Percentiles rank a stretch among this genome's conserved stretches.
These are phyloP conservation scores for Venturia effusa DNA, from an alignment of 2,329 filamentous ascomycete genomes.

Conservation along the genomic window DNA sequence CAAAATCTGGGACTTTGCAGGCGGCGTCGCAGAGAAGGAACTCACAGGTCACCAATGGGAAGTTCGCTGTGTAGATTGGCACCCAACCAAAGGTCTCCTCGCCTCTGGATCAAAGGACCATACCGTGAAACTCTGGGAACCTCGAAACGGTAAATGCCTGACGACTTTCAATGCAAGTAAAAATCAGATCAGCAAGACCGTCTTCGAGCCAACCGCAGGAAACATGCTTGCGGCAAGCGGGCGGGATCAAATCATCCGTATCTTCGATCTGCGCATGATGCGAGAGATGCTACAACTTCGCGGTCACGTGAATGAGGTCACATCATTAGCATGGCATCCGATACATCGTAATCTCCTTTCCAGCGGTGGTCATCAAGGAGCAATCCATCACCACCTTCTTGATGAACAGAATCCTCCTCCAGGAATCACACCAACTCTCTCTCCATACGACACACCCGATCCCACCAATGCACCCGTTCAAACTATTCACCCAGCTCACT, in stretches of 20 bases:
- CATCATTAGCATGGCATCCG: conserved; percentile 86
- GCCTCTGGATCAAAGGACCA: conserved; percentile 98
- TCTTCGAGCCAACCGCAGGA: conserved; percentile 78
- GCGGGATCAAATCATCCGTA: conserved; percentile 80
- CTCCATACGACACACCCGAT: conserved; percentile 77
- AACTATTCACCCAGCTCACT: conserved; percentile 86
- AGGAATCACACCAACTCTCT: conserved; percentile 59
- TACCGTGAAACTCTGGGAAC: conserved; percentile 95
- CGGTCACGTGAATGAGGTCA: conserved; percentile 93
- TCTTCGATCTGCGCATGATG: conserved; percentile 98
- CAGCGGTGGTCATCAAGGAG: conserved; percentile 81
- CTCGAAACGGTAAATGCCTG: conserved; percentile 77
- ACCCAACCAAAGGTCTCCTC: conserved; percentile 84
- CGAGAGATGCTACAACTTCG: conserved; percentile 87
- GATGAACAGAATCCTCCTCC: conserved; percentile 83
- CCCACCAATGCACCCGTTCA: conserved; percentile 71
- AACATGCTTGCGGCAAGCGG: conserved; percentile 84
- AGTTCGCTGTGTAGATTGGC: conserved; percentile 94
- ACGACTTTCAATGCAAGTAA: conserved; percentile 96
- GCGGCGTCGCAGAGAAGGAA: conserved; percentile 69
- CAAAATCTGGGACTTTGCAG: conserved; percentile 94
- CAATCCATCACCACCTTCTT: conserved; percentile 87
- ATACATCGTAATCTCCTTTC: conserved; percentile 81
- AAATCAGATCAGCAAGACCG: conserved; percentile 87
- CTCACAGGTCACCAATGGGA: conserved; percentile 96